These are phyloP conservation scores for Solanum chilense DNA, from an alignment of 257 asterid species.

Conservation along the genomic window DNA sequence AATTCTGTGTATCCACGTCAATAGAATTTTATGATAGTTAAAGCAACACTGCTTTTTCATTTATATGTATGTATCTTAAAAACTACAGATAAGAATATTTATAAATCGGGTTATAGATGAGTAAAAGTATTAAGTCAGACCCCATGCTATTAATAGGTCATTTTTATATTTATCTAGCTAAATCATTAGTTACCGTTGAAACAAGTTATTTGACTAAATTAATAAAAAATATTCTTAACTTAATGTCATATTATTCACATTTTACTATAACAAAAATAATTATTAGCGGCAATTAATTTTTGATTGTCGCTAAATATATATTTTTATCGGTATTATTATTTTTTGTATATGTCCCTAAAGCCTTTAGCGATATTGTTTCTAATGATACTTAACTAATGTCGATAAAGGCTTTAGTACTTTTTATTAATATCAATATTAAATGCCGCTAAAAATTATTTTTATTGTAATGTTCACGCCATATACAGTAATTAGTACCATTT, in stretches of 20 bases:
- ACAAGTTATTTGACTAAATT: background rate
- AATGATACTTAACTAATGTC: no score
- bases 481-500: background rate
- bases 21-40: background rate
- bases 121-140: background rate
- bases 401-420: no score
- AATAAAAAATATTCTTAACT: background rate
- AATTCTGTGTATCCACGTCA: background rate
- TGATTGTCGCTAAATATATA: no score
- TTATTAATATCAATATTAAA: no score
- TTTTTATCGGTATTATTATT: no score
- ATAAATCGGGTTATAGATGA: background rate
- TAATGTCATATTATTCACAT: background rate
- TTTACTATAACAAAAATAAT: no score
- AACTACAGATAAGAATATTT: background rate
- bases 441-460: no score
- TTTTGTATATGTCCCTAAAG: no score
- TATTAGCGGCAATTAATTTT: no score
- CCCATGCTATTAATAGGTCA: background rate
- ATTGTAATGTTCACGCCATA: no score
- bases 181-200: background rate
- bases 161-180: background rate
- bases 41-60: background rate
- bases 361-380: no score
- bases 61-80: background rate